These are phyloP conservation scores for Trametes sp. DNA, from an alignment of 1,284 basidiomycete genomes.

Conservation along the genomic window DNA sequence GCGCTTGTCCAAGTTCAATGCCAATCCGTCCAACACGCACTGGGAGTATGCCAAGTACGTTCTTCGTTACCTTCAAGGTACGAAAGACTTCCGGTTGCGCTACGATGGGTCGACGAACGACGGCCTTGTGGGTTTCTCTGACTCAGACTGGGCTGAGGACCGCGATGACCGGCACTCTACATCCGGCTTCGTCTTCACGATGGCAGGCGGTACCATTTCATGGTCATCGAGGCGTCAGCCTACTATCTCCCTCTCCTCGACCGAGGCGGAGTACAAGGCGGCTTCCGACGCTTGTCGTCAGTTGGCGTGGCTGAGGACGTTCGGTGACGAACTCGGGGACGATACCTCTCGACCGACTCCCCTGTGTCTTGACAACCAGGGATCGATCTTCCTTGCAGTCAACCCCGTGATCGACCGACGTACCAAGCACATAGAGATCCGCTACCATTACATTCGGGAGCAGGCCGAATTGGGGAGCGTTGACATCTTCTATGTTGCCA, in stretches of 20 bases:
- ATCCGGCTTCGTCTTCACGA: slow-evolving; percentile 26
- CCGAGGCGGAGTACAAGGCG: slow-evolving; percentile 34
- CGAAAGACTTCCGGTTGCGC: too few species aligned
- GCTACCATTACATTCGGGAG: slow-evolving; percentile 15
- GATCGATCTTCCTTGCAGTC: slow-evolving; percentile 20
- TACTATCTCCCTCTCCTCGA: slow-evolving; percentile 36
- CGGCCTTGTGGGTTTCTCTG: slow-evolving; percentile 13
- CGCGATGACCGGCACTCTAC: slow-evolving; percentile 16
- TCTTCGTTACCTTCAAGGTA: slow-evolving; percentile 12
- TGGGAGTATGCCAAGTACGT: slow-evolving; percentile 16
- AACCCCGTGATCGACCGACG: slow-evolving; percentile 10
- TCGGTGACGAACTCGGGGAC: neutral
- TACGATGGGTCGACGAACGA: neutral
- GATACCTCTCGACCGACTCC: neutral
- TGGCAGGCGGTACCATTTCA: slow-evolving; percentile 36
- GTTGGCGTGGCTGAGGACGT: slow-evolving; percentile 3
- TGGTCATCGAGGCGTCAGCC: slow-evolving; percentile 39
- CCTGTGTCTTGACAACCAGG: slow-evolving; percentile 47
- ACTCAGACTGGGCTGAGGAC: slow-evolving; percentile 39
- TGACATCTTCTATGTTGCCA: neutral
- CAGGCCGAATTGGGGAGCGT: neutral
- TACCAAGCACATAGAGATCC: slow-evolving; percentile 16
- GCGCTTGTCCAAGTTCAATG: slow-evolving; percentile 16
- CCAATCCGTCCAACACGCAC: slow-evolving; percentile 21
- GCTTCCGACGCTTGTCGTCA: slow-evolving; percentile 4